Conservation (phyloP, 805 yeast species). For the Yarrowia alimentaria region DNA sequence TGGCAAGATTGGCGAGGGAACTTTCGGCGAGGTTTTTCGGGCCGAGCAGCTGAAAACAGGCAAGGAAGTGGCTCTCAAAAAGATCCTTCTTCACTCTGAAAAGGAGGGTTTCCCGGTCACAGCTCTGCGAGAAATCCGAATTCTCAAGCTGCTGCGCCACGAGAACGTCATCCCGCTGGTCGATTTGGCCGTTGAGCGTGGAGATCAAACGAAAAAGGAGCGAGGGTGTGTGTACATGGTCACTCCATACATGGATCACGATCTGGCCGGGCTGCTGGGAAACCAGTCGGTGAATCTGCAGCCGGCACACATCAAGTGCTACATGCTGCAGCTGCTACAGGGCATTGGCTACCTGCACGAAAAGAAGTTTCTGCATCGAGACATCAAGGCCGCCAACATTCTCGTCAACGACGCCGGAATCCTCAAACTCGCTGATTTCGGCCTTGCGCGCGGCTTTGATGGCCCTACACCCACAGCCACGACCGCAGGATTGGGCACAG, state of each 20-base stretch:
- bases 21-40: conserved; percentile 84
- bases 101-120: conserved; percentile 87
- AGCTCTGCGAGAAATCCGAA: conserved; percentile 86
- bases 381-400: conserved; percentile 94
- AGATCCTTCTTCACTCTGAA: conserved; percentile 71
- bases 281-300: conserved; percentile 59
- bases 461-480: conserved; percentile 57
- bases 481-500: conserved; percentile 45
- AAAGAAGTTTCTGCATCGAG: conserved; percentile 69
- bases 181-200: conserved; percentile 67
- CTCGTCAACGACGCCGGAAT: conserved; percentile 72
- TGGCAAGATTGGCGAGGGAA: conserved; percentile 69
- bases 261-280: conserved; percentile 82
- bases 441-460: conserved; percentile 74
- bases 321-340: conserved; percentile 70
- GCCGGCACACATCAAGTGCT: conserved; percentile 73
- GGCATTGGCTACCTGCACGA: conserved; percentile 82
- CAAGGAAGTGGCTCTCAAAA: conserved; percentile 79
- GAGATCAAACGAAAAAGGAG: conserved; percentile 35
- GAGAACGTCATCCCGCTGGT: conserved; percentile 69
- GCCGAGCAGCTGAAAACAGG: conserved; percentile 58
- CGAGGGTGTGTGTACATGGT: conserved; percentile 70
- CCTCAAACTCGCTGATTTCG: conserved; percentile 92
- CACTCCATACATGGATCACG: conserved; percentile 88
- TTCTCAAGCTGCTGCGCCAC: conserved; percentile 68